Evolutionary conservation across 306 rosid genomes (phyloP), one percentile per base, ranked within the genome.

Genomic region (Pachyrhizus erosus): DNA sequence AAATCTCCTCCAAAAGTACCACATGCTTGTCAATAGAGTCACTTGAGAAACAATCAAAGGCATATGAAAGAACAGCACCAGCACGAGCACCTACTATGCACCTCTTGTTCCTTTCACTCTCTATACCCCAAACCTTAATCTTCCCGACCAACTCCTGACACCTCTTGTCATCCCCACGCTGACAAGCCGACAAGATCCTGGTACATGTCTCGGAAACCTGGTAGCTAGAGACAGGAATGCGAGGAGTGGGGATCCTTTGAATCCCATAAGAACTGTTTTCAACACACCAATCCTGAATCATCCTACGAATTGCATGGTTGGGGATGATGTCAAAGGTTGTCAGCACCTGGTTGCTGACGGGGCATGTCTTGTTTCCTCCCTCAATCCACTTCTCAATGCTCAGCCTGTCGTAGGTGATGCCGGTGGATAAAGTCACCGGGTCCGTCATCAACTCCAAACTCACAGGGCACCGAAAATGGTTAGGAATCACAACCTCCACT

Each of bases 241-340:
- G 68, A 12, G 94, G 97, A 1, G 97, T 94, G 5, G 98, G 97
- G 67, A 92, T 92, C 14, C 97, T 85, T 12, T 94, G 88, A 8
- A 94, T 61, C 24, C 98, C 98, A 11, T 37, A 46, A 3, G 91
- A 89, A 0, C 77, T 84, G 27, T 92, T 89, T 4, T 84, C 62
- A 3, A 94, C 98, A 10, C 98, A 94, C 98, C 97, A 94, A n/a
- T 83, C 94, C 24, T 94, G 98, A 60, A 92, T 91, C 93, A 94
- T 86, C 52, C 78, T 84, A 0, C 98, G 79, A 0, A 94, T 64
- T 9, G 89, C 26, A 10, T 94, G 98, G 80, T 94, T 94, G 0
- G 97, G 98, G 27, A 90, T 90, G 65, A 73, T 80, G 64, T 92
- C 98, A 2, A 84, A 90, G 76, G 65, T 80, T 0, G 29, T 60